These are phyloP conservation scores for Sphaceloma murrayae DNA, from an alignment of 2,329 filamentous ascomycete species.

Conservation along the genomic window DNA sequence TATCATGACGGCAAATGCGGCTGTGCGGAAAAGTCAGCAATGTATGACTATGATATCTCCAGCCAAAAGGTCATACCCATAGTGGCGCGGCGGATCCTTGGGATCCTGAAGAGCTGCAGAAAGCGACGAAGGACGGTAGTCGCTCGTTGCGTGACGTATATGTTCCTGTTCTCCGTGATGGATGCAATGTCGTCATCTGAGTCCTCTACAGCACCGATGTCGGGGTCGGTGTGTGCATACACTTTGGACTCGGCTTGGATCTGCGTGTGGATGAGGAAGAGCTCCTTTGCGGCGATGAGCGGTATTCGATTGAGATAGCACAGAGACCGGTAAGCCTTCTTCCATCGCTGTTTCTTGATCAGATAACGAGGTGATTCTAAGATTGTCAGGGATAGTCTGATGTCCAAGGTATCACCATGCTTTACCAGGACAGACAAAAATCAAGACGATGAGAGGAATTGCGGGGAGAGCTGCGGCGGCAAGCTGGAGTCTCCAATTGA, in stretches of 20 bases:
- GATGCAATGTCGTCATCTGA: conserved; percentile 6
- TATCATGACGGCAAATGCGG: conserved; percentile 13
- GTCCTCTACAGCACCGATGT: neutral
- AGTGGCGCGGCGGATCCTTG: conserved; percentile 24
- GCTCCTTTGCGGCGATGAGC: conserved; percentile 26
- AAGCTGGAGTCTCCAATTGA: conserved; percentile 26
- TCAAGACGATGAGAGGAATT: conserved; percentile 23
- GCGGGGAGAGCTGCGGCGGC: conserved; percentile 24
- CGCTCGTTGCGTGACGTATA: conserved; percentile 5
- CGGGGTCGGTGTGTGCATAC: neutral
- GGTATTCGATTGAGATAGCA: conserved; percentile 21
- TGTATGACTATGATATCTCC: neutral
- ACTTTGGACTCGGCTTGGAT: conserved; percentile 22
- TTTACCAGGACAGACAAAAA: conserved; percentile 23
- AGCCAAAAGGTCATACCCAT: conserved; percentile 13
- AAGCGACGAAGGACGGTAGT: conserved; percentile 22
- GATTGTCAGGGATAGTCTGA: no score
- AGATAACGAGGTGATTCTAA: conserved; percentile 26
- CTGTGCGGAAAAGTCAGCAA: neutral
- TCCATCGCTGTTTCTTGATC: conserved; percentile 24
- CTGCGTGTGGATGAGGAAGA: conserved; percentile 25
- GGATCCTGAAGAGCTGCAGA: conserved; percentile 24
- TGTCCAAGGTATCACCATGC: no score
- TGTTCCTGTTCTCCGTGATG: neutral
- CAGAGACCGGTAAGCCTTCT: conserved; percentile 23